Conservation (phyloP, 805 yeast genomes). For the Alloascoidea hylecoeti region DNA sequence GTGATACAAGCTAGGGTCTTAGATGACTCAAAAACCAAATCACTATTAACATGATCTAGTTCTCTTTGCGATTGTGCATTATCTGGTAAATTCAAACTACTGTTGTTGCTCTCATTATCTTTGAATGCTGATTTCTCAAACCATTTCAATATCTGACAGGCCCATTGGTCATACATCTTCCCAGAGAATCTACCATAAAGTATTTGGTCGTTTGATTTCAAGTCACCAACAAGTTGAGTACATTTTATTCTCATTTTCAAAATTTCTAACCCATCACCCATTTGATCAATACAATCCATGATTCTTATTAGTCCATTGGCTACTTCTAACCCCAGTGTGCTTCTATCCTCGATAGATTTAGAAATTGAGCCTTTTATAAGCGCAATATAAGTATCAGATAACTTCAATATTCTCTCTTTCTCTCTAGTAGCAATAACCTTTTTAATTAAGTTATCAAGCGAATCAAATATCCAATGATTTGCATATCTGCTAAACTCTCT, state of each 20-base stretch:
- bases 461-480: conserved; percentile 24
- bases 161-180: background rate
- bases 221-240: background rate
- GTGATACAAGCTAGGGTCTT: background rate
- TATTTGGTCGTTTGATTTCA: background rate
- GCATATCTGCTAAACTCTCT: conserved; percentile 49
- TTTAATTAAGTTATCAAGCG: conserved; percentile 16
- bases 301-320: background rate
- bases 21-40: background rate
- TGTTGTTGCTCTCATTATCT: background rate
- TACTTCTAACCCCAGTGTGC: background rate
- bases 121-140: background rate
- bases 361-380: background rate
- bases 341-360: background rate
- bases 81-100: background rate
- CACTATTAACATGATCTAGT: background rate
- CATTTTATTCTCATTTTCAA: background rate
- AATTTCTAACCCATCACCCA: background rate
- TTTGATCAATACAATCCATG: background rate
- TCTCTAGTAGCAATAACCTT: background rate
- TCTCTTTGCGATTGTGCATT: background rate
- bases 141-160: background rate
- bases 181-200: background rate
- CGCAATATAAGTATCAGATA: background rate
- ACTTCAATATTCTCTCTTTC: background rate